Base-by-base conservation (phyloP, 1,139 yeast species). In the Nakaseomyces glabratus region DNA sequence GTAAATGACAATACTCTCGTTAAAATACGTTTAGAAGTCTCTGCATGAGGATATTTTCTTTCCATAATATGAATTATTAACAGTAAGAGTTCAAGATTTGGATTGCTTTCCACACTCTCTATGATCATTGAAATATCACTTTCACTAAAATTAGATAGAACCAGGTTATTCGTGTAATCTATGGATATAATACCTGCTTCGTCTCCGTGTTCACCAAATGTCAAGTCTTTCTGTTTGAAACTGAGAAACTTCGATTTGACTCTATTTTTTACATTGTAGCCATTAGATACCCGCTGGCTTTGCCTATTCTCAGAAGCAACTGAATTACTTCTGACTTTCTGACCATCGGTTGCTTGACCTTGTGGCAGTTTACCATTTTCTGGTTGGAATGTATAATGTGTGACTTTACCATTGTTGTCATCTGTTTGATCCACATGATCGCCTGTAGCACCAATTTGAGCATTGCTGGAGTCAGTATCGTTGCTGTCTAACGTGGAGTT, bases 1-100 rank as follows among this genome's bases (percentile, higher is more conserved):
- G 30, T 21, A 18, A 17, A 17, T 4, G 30, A 26, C n/a, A 26
- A 20, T n/a, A 26, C 30, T 26, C 30, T 26, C 17, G 17, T 21
- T 17, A 26, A 26, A 5, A 26, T 26, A 9, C 21, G 21, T 18
- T 18, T 26, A 18, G 21, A 26, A n/a, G 30, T 26, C 30, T 26
- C 30, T 4, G 21, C 7, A 11, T 26, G 30, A 10, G 30, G 30
- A 18, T 17, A 26, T n/a, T 26, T 21, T 17, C 10, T 18, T n/a
- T 26, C 21, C 30, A 26, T 26, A 17, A 26, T n/a, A 18, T 26
- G 18, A 17, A 18, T 21, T 11, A 26, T n/a, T n/a, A 26, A n/a
- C 20, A 26, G 15, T 14, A 26, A n/a, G 10, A 26, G 21, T n/a
- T 26, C 30, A 2, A 26, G 17, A 11, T 26, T 26, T 17, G 18